Conservation (phyloP, 1,139 yeast genomes). For the Yamadazyma triangularis region DNA sequence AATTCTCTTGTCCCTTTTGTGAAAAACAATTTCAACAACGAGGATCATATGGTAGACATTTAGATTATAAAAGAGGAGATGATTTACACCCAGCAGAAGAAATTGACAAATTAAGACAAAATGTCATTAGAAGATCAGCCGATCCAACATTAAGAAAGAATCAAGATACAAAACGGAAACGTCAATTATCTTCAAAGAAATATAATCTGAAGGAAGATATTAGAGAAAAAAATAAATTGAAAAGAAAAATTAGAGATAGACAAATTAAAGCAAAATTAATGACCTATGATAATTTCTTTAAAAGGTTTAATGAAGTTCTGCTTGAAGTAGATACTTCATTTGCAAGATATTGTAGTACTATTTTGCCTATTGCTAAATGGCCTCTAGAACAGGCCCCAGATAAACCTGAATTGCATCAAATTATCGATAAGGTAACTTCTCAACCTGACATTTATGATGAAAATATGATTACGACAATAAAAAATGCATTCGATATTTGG, state of each 20-base stretch:
- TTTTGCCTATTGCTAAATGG: constrained; percentile 15
- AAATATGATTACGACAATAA: neutral
- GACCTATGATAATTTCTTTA: constrained; percentile 13
- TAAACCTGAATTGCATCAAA: constrained; percentile 1
- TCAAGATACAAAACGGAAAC: constrained; percentile 1
- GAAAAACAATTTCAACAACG: constrained; percentile 13
- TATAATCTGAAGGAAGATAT: constrained; percentile 11
- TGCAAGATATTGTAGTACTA: constrained; percentile 8
- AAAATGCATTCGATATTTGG: neutral
- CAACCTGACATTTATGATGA: neutral
- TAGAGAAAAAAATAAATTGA: constrained; percentile 15
- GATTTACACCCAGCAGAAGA: constrained; percentile 14
- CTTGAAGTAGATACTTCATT: constrained; percentile 6
- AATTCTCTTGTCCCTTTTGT: constrained; percentile 13
- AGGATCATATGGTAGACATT: constrained; percentile 16
- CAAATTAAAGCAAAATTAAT: constrained; percentile 16
- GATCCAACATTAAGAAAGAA: constrained; percentile 2
- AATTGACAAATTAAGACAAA: constrained; percentile 10
- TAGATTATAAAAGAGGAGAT: constrained; percentile 18
- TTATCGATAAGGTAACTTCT: constrained; percentile 2
- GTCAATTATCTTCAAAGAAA: constrained; percentile 3
- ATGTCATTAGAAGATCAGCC: constrained; percentile 10
- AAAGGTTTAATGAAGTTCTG: constrained; percentile 11
- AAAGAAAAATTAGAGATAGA: constrained; percentile 17
- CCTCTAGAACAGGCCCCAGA: constrained; percentile 10